A percentile compares a stretch with the other conserved stretches of the same genome.
phyloP scores from a whole-genome alignment of 768 basidiomycete genomes.

The Tulasnella sp. region DNA sequence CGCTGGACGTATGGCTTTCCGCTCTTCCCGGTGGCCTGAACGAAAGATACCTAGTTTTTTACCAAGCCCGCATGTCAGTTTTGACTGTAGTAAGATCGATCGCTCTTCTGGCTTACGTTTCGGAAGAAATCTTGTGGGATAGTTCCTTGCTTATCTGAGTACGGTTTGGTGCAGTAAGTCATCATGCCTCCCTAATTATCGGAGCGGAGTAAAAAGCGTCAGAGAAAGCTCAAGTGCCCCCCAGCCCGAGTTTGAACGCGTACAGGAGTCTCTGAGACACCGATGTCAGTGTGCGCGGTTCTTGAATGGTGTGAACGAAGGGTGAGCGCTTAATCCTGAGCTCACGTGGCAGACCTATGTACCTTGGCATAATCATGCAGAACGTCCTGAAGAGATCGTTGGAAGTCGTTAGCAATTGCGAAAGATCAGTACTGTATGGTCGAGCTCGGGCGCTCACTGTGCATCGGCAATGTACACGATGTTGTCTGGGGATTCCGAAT shows the following conservation, averaged over 20 bases:
- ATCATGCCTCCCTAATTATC: background rate
- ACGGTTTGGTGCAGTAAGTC: background rate
- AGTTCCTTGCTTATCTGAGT: background rate
- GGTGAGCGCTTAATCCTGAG: background rate
- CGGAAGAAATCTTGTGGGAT: background rate
- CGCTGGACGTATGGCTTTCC: background rate
- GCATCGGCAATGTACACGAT: slow-evolving; percentile 1
- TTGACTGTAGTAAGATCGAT: background rate
- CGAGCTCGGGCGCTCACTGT: background rate
- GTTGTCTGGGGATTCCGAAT: background rate
- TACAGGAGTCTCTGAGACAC: background rate
- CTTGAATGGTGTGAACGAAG: background rate
- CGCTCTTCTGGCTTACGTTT: background rate
- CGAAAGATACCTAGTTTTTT: background rate
- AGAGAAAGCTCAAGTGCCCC: background rate
- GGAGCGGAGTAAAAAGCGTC: background rate
- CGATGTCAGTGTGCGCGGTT: background rate
- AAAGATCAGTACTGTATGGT: background rate
- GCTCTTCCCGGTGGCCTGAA: background rate
- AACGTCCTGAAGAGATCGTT: background rate
- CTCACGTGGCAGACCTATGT: background rate
- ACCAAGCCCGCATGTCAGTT: background rate
- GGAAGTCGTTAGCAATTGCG: background rate
- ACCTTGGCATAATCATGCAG: slow-evolving; percentile 11
- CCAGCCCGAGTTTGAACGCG: background rate